Evolutionary conservation across 2,329 filamentous ascomycete genomes (phyloP), one percentile per base, ranked within the genome.

Genomic region (Hymenoscyphus infarciens): DNA sequence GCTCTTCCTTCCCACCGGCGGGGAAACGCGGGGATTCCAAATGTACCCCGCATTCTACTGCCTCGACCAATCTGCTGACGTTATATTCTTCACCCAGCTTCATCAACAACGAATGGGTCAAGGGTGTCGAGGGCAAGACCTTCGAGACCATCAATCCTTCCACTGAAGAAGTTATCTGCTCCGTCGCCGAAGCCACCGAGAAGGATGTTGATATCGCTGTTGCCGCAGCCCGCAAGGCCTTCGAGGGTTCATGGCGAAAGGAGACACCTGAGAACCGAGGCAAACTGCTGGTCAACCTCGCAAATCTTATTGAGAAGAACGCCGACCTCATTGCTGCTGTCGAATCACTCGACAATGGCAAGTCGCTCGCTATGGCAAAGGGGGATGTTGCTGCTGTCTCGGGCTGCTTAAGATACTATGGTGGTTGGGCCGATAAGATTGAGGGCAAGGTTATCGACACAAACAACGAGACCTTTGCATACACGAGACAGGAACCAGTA

Each of bases 101-200:
- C 84, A 95, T 96, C 84, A 93, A 95, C 85, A 93, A 94, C 78
- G 89, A 97, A 79, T 97, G 88, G 80, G 86, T 96, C 68, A 87
- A 89, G 77, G 83, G 87, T 75, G 87, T 89, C 67, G 91, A 96
- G 72, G 92, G 92, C 80, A 89, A 91, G 84, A 92, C 88, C 70
- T 95, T 97, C 74, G 92, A 97, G 79, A 90, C 92, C 77, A 88
- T 95, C 83, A 96, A 96, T 84, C 92, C 92, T 64, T 74, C 88
- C 68, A 91, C 86, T 68, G 93, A 97, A 78, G 87, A 92, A 78
- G 86, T 91, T 74, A 96, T 96, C 81, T 85, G 82, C 82, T 87
- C 87, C 61, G 90, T 97, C 71, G 81, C 86, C 75, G 92, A 96
- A 80, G 93, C 88, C 74, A 90, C 88, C 68, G 92, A 96, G 82